Evolutionary conservation across 208 protist genomes (phyloP), one percentile per base, ranked within the genome.

Genomic region (Acanthamoeba healyi): DNA sequence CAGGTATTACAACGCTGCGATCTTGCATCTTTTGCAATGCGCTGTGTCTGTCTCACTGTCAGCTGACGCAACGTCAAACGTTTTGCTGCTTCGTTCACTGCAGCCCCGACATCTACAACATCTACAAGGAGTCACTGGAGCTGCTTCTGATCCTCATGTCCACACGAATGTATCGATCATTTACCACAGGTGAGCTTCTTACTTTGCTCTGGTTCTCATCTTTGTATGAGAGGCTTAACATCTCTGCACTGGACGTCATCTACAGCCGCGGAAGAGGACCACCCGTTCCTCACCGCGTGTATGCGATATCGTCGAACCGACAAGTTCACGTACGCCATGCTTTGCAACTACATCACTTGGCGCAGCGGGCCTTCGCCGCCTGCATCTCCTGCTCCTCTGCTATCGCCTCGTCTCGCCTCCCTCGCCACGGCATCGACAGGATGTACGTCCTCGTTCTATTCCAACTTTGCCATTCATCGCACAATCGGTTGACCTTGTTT

Each of bases 91-190:
- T n/a, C n/a, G n/a, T n/a, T n/a, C n/a, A n/a, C 26, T 44, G 32
- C 51, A 89, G 81, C 32, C 51, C 81, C 3, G 81, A 40, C n/a
- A 65, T 15, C 26, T 56, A 91, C 34, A 49, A 46, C 17, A 14
- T 1, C 42, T 72, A 91, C 15, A 44, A 34, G 34, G 46, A 70
- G 22, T 46, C 38, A 15, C 15, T 91, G 10, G 58, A 91, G 56
- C 56, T 91, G 22, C 84, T 91, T 10, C 34, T 91, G 3, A n/a
- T 91, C 0, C 56, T 91, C 4, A 72, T 91, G 56, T 91, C 84
- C 7, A 91, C 84, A 0, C 6, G 32, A 72, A 51, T 91, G 46
- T 70, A 91, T 46, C 46, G 58, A 40, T 63, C 79, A 17, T 72
- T 87, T 10, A 22, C 12, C 36, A 44, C 67, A 38, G 67, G 67